Base-by-base conservation (phyloP, 805 yeast species). In the Hagleromyces aurorensis region DNA sequence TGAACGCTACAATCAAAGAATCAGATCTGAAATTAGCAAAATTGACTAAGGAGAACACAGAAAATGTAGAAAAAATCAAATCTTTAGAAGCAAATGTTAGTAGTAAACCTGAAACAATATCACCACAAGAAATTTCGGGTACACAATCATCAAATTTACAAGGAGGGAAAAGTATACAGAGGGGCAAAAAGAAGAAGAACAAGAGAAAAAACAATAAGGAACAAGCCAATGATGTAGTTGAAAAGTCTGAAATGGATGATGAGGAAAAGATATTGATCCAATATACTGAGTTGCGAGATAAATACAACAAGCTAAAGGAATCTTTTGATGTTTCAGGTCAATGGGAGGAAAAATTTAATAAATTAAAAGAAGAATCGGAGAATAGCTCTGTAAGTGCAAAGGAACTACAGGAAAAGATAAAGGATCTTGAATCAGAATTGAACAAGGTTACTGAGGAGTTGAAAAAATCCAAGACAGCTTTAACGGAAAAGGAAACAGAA, bases 401-500 rank as follows among this genome's bases (percentile, higher is more conserved):
- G 12, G 32, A 29, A 4, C 16, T 31, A 15, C 29, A 27, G 21
- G 13, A 21, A n/a, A 17, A 22, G 17, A 20, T 34, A 4, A 31
- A 35, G n/a, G 11, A 19, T 9, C 27, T 37, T 9, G 30, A 27
- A 21, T 18, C 29, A 1, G 40, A 47, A 26, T 25, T 46, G 25
- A 33, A 46, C 24, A 9, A 47, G 7, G 31, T 57, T 3, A 38
- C 43, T 7, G 29, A 25, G 7, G 44, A 44, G 15, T 28, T 50
- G 22, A 33, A 14, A 2, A 23, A 32, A 5, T 19, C 58, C 4
- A 59, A 51, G 17, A 31, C 41, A 3, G 53, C 57, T 6, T 33
- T 73, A n/a, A 56, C 52, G 19, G 25, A 47, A 6, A 74, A 75
- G 36, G 34, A 48, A 8, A 81, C 73, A 32, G 94, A 86, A 46